Evolutionary conservation across 2,329 filamentous ascomycete species (phyloP), one percentile per base, ranked within the genome.

Genomic region (Macrophomina phaseolina): DNA sequence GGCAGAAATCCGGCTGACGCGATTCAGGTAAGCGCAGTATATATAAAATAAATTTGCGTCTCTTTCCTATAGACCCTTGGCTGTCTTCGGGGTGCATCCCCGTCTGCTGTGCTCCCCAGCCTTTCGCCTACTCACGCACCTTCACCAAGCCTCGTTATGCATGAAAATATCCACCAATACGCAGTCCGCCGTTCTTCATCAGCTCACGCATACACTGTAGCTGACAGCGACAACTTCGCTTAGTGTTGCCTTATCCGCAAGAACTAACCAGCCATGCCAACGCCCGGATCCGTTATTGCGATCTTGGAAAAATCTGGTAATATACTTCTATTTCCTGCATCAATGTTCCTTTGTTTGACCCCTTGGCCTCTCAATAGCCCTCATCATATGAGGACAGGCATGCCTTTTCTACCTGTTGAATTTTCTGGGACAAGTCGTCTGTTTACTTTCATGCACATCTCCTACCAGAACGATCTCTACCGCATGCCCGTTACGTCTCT

Each of bases 61-160:
- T n/a, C 42, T 5, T n/a, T 14, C 7, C 4, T 32, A 8, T 48
- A 42, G 30, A 46, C 16, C 28, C 11, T n/a, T 9, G 9, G 8
- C 7, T 46, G 40, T 23, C 18, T 48, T 23, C 28, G 46, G n/a
- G 4, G 28, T 23, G 16, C 30, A 34, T 61, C 30, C 28, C 56
- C 28, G 30, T 42, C 40, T 61, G 56, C n/a, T 61, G 56, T 61
- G 56, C n/a, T 61, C 42, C 56, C 56, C 18, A 11, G 8, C n/a
- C 28, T 8, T 48, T 38, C 56, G 42, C 48, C 5, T 16, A 36
- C 28, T 38, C 12, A n/a, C 18, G 45, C 42, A 38, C 32, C 58
- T 28, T 12, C 36, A 49, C 12, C 8, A 28, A 28, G 45, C 28
- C 56, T 49, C 14, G 49, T 62, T 40, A 49, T 45, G 49, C 32